A percentile compares a stretch with the other conserved stretches of the same genome.
phyloP scores from a whole-genome alignment of 1,284 basidiomycete genomes.

The Malassezia dermatis region DNA sequence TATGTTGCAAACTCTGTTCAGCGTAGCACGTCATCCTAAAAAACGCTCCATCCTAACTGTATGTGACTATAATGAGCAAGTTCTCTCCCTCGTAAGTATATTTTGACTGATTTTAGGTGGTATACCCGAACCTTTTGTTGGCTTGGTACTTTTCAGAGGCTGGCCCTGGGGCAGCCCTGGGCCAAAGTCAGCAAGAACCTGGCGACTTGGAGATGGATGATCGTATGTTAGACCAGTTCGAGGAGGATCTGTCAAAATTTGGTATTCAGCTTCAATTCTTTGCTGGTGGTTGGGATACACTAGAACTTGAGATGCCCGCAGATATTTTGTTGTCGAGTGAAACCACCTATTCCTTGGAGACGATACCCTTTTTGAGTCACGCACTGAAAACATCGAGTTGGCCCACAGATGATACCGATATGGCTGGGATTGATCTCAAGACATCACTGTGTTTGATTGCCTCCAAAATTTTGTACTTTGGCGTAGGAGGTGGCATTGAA shows the following conservation, averaged over 20 bases:
- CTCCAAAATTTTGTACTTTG: conserved; percentile 87
- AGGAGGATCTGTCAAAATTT: conserved; percentile 53
- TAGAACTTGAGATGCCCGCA: conserved; percentile 50
- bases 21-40: background rate
- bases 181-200: conserved; percentile 11
- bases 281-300: conserved; percentile 63
- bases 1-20: conserved; percentile 58
- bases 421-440: background rate
- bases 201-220: conserved; percentile 28
- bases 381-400: conserved; percentile 44
- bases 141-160: conserved; percentile 51
- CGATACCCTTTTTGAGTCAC: conserved; percentile 59
- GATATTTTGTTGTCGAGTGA: conserved; percentile 76
- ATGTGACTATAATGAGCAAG: conserved; percentile 80
- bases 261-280: conserved; percentile 64
- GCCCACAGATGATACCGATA: conserved; percentile 28
- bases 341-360: conserved; percentile 73
- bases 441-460: conserved; percentile 60
- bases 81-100: conserved; percentile 60
- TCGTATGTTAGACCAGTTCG: conserved; percentile 60
- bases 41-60: conserved; percentile 59
- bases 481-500: conserved; percentile 77
- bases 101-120: conserved; percentile 49
- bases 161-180: background rate
- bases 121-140: conserved; percentile 76